These are phyloP conservation scores for Tetrahymena elliotti DNA, from an alignment of 73 alveolate species.

Conservation along the genomic window DNA sequence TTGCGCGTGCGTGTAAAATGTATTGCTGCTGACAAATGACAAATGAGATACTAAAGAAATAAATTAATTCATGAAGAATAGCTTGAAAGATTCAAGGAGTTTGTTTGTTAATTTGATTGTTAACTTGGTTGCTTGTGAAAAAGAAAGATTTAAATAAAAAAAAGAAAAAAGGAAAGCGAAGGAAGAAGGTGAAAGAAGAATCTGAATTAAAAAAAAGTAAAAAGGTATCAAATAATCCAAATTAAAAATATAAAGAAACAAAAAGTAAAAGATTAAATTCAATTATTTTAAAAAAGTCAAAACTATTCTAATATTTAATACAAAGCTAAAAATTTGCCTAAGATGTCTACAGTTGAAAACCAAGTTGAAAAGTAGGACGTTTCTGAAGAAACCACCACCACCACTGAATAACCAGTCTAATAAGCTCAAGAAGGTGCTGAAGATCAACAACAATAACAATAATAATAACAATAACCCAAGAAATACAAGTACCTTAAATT, in stretches of 20 bases:
- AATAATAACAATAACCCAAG: background rate
- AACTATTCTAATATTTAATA: background rate
- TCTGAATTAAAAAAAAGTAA: background rate
- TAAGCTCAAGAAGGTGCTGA: conserved; percentile 1
- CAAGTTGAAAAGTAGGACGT: background rate
- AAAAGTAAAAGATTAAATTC: background rate
- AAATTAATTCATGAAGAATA: background rate
- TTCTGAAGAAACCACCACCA: background rate
- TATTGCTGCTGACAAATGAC: background rate
- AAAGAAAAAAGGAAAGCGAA: background rate
- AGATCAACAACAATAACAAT: background rate
- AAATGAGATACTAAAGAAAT: too few relatives aligned
- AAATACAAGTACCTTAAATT: background rate
- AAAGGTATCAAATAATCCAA: background rate
- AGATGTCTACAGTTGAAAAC: background rate
- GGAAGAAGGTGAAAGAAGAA: background rate
- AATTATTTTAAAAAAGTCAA: background rate
- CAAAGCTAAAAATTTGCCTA: background rate
- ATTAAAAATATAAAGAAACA: background rate
- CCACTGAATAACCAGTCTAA: background rate
- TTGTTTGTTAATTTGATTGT: background rate
- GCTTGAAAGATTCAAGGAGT: background rate
- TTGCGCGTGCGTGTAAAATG: background rate
- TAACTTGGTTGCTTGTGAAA: background rate
- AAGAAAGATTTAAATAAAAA: background rate